A percentile compares a stretch with the other conserved stretches of the same genome.
These are phyloP conservation scores for Helotiales sp. DNA, from an alignment of 2,329 filamentous ascomycete species.

Conservation along the genomic window DNA sequence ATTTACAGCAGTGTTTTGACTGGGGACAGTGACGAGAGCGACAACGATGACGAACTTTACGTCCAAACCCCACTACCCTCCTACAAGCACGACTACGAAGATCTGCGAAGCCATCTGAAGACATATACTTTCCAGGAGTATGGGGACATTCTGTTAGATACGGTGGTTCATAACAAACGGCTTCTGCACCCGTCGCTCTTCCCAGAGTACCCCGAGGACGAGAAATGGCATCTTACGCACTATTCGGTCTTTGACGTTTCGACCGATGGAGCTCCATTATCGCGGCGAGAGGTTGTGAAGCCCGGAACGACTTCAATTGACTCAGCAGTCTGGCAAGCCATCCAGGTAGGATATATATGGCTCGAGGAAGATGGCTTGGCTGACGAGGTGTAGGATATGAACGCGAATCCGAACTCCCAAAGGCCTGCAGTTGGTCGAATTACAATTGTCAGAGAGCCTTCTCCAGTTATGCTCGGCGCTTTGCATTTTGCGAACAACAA, in stretches of 20 bases:
- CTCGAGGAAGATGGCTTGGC: background rate
- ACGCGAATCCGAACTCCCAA: constrained; percentile 28
- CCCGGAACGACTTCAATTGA: constrained; percentile 34
- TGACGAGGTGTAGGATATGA: constrained; percentile 32
- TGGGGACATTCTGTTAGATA: constrained; percentile 48
- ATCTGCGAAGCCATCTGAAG: constrained; percentile 51
- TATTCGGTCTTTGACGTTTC: constrained; percentile 40
- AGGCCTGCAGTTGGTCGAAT: constrained; percentile 35
- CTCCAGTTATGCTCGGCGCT: constrained; percentile 62
- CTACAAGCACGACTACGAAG: constrained; percentile 49
- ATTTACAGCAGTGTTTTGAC: constrained; percentile 32
- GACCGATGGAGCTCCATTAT: constrained; percentile 36
- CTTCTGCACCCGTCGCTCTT: constrained; percentile 32
- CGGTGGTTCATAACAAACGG: constrained; percentile 31
- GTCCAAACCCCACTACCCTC: constrained; percentile 48
- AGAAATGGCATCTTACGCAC: constrained; percentile 35
- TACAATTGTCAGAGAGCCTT: constrained; percentile 62
- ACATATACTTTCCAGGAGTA: constrained; percentile 49
- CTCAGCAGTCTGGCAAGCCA: constrained; percentile 36
- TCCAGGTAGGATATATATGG: constrained; percentile 26
- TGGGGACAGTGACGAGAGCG: constrained; percentile 45
- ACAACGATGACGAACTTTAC: constrained; percentile 46
- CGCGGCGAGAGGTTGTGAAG: constrained; percentile 30
- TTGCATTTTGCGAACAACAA: constrained; percentile 62
- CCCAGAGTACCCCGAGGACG: constrained; percentile 29